Evolutionary conservation across 768 basidiomycete genomes (phyloP), one percentile per base, ranked within the genome.

Genomic region (Mycena galericulata): DNA sequence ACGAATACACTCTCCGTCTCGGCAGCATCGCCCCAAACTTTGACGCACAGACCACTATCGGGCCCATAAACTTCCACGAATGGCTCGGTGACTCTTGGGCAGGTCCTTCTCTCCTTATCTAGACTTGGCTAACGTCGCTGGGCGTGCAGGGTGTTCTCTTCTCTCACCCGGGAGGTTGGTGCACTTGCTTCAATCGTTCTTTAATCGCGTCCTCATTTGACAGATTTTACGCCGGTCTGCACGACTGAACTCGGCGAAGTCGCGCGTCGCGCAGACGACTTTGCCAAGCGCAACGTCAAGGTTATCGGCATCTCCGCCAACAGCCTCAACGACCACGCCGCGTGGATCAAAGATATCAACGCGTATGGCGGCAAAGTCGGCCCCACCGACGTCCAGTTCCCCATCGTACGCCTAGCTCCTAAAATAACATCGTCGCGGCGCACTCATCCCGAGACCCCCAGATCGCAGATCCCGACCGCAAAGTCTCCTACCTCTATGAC

Each of bases 231-330:
- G n/a, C 93, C 93, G 54, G 92, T 97, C 58, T 96, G 94, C 87
- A 97, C 98, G 53, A 99, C 98, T 61, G 98, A 99, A 84, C 92
- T 99, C 40, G 96, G 95, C 56, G 97, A 98, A 79, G 96, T 98
- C 47, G 92, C 98, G 55, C 91, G 95, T 70, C 93, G 94, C 67
- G 87, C 89, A 15, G 83, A 84, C 18, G 97, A 98, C 79, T 99
- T 98, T 78, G 85, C 82, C 55, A 89, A 91, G 76, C 92, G 98
- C 68, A 89, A 90, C 72, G 96, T 98, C 76, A 98, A 99, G 83
- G 87, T 97, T 69, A 95, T 97, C 70, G 96, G 96, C 43, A 89
- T 99, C 67, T 95, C 94, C 46, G 96, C 97, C 77, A 99, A 99
- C 80, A 88, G 86, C 75, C 89, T 99, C 70, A 81, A 90, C 11